Evolutionary conservation across 2,329 filamentous ascomycete species (phyloP), one percentile per base, ranked within the genome.

Genomic region (Colletotrichum tamarilloi): DNA sequence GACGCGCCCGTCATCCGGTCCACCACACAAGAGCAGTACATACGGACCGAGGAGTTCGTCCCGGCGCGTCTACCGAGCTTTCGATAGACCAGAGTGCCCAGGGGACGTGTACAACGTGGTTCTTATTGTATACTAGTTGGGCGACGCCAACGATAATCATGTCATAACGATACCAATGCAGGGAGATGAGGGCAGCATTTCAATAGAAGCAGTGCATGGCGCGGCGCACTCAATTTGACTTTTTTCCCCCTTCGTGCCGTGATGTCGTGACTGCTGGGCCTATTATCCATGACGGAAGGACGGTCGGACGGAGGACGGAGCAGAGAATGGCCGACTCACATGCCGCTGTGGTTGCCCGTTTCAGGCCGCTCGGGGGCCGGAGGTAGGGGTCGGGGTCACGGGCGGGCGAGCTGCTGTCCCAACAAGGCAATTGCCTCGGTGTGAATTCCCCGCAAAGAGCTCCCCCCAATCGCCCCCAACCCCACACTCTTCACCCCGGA

Each of bases 31-130:
- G 64, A 30, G 28, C 56, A 59, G 52, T 62, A 53, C 52, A 75
- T 72, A 71, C 55, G 56, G 32, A 74, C 60, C 12, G 76, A 79
- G 24, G 81, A 81, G 2, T 92, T 92, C 76, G 83, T 92, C 26
- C 90, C 90, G 4, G 90, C 90, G 46, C 84, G 89, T 72, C 79
- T 92, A 72, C 90, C 90, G 49, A 85, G 85, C 67, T 89, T 92
- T 81, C 82, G 82, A 75, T 89, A 75, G 56, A 56, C 65, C 67
- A 58, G 67, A 73, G 35, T 52, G 55, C 16, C 24, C 22, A 9
- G n/a, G 65, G 28, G 60, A 71, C 49, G 22, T 46, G 65, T 49
- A 30, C 67, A 26, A 56, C 32, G 67, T 52, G 65, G 38, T 3
- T 49, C n/a, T 30, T 66, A 62, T 42, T 73, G 62, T 66, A 66